Evolutionary conservation across 2,329 filamentous ascomycete genomes (phyloP).

Genomic region (Penicillium fuscoglaucum): DNA sequence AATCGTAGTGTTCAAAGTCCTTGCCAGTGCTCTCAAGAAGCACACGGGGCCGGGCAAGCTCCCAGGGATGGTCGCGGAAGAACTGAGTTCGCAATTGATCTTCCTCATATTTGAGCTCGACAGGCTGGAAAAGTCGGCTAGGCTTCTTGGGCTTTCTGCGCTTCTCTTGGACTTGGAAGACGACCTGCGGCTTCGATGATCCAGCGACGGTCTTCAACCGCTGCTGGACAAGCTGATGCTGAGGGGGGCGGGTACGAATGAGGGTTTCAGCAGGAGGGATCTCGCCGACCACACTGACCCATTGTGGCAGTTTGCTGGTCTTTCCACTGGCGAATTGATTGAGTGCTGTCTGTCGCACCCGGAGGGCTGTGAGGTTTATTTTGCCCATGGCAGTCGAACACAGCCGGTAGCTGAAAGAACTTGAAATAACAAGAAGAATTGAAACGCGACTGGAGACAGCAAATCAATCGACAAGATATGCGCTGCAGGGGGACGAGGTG

Average conservation of each 20-base stretch:
- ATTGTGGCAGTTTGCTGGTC: constrained; percentile 44
- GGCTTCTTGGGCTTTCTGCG: constrained; percentile 60
- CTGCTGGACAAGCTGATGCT: constrained; percentile 45
- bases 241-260: constrained; percentile 56
- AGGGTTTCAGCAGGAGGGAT: constrained; percentile 62
- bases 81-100: constrained; percentile 78
- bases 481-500: constrained; percentile 12
- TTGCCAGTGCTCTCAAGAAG: constrained; percentile 83
- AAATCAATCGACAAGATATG: constrained; percentile 1
- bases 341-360: constrained; percentile 46
- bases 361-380: constrained; percentile 49
- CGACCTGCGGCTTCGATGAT: constrained; percentile 34
- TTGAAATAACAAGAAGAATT: neutral
- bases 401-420: neutral
- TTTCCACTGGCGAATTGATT: constrained; percentile 40
- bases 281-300: constrained; percentile 58
- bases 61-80: constrained; percentile 95
- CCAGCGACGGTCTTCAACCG: constrained; percentile 36
- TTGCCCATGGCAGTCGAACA: constrained; percentile 43
- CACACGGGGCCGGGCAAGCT: constrained; percentile 82
- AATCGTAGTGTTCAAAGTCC: constrained; percentile 74
- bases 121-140: constrained; percentile 77
- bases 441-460: neutral
- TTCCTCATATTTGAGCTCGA: constrained; percentile 76
- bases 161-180: constrained; percentile 39